A percentile compares a stretch with the other conserved stretches of the same genome.
phyloP scores from a whole-genome alignment of 1,284 basidiomycete species.

The Sphaerobolus stellatus region DNA sequence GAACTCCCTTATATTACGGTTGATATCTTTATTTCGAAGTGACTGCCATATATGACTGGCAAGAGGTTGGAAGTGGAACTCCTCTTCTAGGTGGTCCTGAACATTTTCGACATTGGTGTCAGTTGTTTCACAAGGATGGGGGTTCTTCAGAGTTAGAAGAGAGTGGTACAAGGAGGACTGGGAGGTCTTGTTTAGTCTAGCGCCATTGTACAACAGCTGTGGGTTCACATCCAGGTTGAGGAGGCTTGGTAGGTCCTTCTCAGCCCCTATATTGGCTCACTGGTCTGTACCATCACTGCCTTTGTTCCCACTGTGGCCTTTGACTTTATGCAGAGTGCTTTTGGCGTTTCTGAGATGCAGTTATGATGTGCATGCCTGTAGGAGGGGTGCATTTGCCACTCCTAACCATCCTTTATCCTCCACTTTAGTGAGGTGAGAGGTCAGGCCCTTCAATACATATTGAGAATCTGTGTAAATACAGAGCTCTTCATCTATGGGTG shows the following conservation, averaged over 20 bases:
- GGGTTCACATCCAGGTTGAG: background rate
- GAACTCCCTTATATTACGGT: background rate
- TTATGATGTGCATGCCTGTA: slow-evolving; percentile 8
- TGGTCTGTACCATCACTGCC: slow-evolving; percentile 19
- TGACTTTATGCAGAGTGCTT: slow-evolving; percentile 19
- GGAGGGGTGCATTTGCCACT: slow-evolving; percentile 7
- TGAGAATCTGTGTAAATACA: slow-evolving; percentile 20
- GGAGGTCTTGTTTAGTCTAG: background rate
- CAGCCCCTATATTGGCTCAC: slow-evolving; percentile 4
- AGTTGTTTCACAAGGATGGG: background rate
- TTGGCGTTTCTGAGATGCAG: slow-evolving; percentile 8
- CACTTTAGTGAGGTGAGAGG: slow-evolving; percentile 14
- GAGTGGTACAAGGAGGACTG: background rate
- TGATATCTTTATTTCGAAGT: background rate
- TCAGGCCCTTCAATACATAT: slow-evolving; percentile 21
- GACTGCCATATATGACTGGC: background rate
- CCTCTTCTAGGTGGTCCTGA: background rate
- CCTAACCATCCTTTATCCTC: slow-evolving; percentile 23
- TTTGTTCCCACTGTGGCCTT: slow-evolving; percentile 15
- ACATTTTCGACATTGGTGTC: background rate
- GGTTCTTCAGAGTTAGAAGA: background rate
- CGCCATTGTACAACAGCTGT: background rate
- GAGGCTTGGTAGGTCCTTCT: background rate
- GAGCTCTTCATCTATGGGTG: slow-evolving; percentile 2
- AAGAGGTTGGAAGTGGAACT: background rate